Percentiles rank a stretch among this genome's conserved stretches.
phyloP scores from a whole-genome alignment of 179 eudicot genomes.

The Spergularia azorica region DNA sequence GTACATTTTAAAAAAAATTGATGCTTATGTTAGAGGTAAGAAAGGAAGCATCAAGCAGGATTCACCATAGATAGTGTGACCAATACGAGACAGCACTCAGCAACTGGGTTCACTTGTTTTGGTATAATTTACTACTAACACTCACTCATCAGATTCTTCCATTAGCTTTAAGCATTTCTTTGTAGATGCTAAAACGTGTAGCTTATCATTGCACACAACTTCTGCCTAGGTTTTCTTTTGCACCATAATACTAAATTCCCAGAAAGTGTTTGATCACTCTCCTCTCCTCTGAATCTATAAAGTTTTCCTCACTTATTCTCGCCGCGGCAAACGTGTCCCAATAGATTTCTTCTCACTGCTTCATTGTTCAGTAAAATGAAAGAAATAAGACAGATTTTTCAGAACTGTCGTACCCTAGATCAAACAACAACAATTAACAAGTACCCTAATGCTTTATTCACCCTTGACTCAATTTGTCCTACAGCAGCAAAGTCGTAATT shows the following conservation, averaged over 20 bases:
- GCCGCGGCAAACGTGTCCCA: not conserved
- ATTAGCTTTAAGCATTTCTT: constrained; percentile 18
- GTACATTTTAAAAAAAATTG: too few relatives aligned
- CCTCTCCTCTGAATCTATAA: constrained; percentile 9
- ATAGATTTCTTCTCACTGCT: not conserved
- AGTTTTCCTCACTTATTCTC: not conserved
- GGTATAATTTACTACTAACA: constrained; percentile 19
- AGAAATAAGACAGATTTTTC: too few relatives aligned
- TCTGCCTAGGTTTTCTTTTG: constrained; percentile 3
- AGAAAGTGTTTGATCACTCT: constrained; percentile 16
- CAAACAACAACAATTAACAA: too few relatives aligned
- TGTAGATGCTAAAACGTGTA: constrained; percentile 21
- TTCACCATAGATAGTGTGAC: constrained; percentile 34
- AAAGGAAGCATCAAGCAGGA: constrained; percentile 3
- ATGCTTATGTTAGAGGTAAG: constrained; percentile 10
- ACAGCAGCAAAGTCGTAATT: too few relatives aligned
- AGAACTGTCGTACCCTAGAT: too few relatives aligned
- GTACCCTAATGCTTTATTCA: too few relatives aligned
- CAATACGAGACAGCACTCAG: constrained; percentile 24
- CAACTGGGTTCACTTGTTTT: constrained; percentile 20
- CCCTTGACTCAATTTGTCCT: too few relatives aligned
- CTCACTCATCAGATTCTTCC: constrained; percentile 27
- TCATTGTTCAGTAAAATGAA: not conserved
- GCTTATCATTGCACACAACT: constrained; percentile 24
- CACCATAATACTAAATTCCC: constrained; percentile 14